Conservation (phyloP, 2,329 filamentous ascomycete species). For the Aspergillus sp. region DNA sequence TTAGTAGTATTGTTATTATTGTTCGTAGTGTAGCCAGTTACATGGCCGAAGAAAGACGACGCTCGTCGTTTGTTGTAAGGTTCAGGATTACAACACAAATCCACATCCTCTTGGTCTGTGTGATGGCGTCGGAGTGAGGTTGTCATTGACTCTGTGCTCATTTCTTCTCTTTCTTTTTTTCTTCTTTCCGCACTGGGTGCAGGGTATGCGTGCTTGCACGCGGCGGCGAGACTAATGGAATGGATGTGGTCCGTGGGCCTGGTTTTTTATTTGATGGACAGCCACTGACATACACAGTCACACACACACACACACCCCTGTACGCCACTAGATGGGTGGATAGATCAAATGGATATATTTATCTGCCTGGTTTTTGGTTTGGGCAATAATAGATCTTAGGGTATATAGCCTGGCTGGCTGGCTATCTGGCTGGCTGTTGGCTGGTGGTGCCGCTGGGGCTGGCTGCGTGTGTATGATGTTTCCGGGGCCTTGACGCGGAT, state of each 20-base stretch:
- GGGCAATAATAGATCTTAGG: background rate
- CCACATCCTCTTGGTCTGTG: background rate
- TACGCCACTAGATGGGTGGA: background rate
- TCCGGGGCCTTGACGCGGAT: background rate
- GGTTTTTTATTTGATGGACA: background rate
- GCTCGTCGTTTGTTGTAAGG: background rate
- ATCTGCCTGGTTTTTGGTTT: background rate
- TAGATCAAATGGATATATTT: background rate
- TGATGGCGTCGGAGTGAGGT: background rate
- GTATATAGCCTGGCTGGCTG: background rate
- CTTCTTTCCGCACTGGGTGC: background rate
- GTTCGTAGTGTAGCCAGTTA: background rate
- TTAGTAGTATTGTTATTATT: background rate
- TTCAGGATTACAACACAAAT: background rate
- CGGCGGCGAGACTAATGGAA: background rate
- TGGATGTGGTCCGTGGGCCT: background rate
- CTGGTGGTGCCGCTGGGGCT: background rate
- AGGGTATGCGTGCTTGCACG: background rate
- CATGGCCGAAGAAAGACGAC: background rate
- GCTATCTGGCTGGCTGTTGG: background rate
- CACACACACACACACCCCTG: background rate
- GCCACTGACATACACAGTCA: too few species aligned
- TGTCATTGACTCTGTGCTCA: slow-evolving; percentile 3
- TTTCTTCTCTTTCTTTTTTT: background rate
- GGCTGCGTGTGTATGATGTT: background rate